Percentiles rank a stretch among this genome's conserved stretches.
Conservation (phyloP, 805 yeast species). For the Wickerhamiella musiphila region DNA sequence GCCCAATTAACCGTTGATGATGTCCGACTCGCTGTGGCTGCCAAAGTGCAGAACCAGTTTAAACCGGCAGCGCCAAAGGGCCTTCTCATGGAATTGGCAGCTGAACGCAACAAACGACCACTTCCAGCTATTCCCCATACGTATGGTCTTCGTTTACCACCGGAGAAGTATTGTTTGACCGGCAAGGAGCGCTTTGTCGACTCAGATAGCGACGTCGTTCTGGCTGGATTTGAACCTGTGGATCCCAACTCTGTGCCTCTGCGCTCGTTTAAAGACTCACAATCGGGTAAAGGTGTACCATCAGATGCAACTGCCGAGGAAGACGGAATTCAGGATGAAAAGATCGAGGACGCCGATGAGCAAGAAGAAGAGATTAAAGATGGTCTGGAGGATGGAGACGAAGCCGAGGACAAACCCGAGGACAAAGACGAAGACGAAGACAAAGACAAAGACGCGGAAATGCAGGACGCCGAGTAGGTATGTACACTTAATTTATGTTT, state of each 20-base stretch:
- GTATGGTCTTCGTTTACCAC: conserved; percentile 89
- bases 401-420: neutral
- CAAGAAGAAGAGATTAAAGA: conserved; percentile 5
- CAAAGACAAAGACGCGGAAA: neutral
- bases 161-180: conserved; percentile 90
- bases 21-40: conserved; percentile 77
- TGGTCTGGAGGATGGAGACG: conserved; percentile 5
- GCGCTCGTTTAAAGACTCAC: no score
- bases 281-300: no score
- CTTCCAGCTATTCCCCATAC: conserved; percentile 82
- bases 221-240: conserved; percentile 14
- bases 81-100: conserved; percentile 72
- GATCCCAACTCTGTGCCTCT: neutral
- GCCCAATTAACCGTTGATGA: conserved; percentile 69
- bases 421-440: conserved; percentile 2
- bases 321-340: neutral
- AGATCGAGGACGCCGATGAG: conserved; percentile 1
- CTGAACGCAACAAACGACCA: conserved; percentile 75
- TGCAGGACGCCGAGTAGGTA: neutral
- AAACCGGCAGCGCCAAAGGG: conserved; percentile 94
- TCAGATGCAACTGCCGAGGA: no score
- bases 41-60: conserved; percentile 89
- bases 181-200: conserved; percentile 59
- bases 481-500: neutral
- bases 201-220: conserved; percentile 25